phyloP scores from a whole-genome alignment of 2,329 filamentous ascomycete genomes.

The Fusarium sp. region DNA sequence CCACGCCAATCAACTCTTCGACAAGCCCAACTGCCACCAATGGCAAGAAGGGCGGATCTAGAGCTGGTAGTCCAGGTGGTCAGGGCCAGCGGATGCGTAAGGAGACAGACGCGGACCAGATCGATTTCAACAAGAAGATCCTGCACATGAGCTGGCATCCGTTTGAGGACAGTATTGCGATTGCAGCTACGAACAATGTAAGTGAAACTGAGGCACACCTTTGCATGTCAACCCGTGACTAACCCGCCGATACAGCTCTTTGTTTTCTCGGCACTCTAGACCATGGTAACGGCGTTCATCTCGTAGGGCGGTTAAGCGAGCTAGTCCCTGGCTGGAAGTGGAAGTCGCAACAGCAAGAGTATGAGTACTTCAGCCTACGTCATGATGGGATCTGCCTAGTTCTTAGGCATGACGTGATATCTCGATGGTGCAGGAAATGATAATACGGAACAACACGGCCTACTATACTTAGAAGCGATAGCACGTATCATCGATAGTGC shows the following conservation, averaged over 20 bases:
- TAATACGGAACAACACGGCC: conserved; percentile 37
- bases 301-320: conserved; percentile 36
- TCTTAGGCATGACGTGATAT: conserved; percentile 36
- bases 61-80: conserved; percentile 85
- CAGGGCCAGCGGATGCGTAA: conserved; percentile 97
- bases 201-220: conserved; percentile 57
- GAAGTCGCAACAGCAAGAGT: conserved; percentile 35
- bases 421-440: conserved; percentile 33
- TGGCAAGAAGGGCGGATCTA: conserved; percentile 88
- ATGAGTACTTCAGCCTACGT: conserved; percentile 29
- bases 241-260: conserved; percentile 67
- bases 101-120: conserved; percentile 98
- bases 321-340: conserved; percentile 24
- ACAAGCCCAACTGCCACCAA: conserved; percentile 77
- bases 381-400: conserved; percentile 31
- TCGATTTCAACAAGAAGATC: conserved; percentile 99
- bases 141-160: conserved; percentile 99
- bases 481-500: conserved; percentile 22
- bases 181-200: conserved; percentile 99
- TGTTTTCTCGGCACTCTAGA: conserved; percentile 80
- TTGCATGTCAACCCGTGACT: conserved; percentile 27
- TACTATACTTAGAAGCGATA: conserved; percentile 44
- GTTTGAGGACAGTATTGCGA: conserved; percentile 99
- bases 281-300: conserved; percentile 43
- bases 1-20: conserved; percentile 91